Base-by-base conservation (phyloP, 345 rosid genomes). In the Euphorbia tirucalli region DNA sequence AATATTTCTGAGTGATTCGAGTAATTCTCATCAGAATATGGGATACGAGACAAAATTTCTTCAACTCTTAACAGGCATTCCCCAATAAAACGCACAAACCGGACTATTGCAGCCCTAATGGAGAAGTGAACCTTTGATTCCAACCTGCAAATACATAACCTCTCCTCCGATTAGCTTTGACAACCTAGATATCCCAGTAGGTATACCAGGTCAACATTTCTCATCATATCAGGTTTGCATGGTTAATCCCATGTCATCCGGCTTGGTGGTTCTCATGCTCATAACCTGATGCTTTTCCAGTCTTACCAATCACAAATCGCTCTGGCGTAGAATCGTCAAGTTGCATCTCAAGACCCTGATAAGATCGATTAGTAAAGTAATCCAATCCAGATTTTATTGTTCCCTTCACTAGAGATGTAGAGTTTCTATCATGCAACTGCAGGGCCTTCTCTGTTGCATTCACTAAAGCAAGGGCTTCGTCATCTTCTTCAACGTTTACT, bases 381-480 rank as follows among this genome's bases (percentile, higher is more conserved):
- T 95, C 96, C 0, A 93, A 88, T 72, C 96, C 97, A n/a, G 99
- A 89, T 81, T 81, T 92, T 18, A 85, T 86, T 0, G 72, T 81
- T 77, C 85, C 87, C 82, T 82, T 92, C 80, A 70, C 35, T 2
- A 89, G 76, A 22, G 83, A 66, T 43, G 69, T 62, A 3, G 81
- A 76, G 65, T 73, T 77, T 69, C 60, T 73, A 43, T 85, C 90
- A 18, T 68, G 88, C 83, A 92, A 77, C 66, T 83, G 88, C 82
- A 95, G 74, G 63, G 87, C 90, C 79, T 83, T 95, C 77, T 89
- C 86, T 24, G 90, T 77, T 59, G 83, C 78, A 67, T 74, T 85
- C 24, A 78, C 91, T 79, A 95, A 80, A 19, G 96, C 88, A 74
- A 90, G 87, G 69, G 74, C 78, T 62, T 75, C 93, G 39, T 79